These are phyloP conservation scores for Rhododendron molle DNA, from an alignment of 148 eudicot species.

Conservation along the genomic window DNA sequence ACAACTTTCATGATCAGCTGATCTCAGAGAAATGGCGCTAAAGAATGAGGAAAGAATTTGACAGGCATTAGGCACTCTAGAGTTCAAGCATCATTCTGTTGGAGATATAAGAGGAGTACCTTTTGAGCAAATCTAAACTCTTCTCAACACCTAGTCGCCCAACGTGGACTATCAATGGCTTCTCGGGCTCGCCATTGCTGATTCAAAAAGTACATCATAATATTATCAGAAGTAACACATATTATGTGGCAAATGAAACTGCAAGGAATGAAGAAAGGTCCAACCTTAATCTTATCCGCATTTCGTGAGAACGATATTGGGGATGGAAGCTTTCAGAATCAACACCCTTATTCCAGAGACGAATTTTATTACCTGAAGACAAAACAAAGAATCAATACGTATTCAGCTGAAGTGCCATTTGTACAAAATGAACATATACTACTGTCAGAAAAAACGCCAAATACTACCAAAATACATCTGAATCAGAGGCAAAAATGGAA, in stretches of 20 bases:
- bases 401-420: neutral
- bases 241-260: neutral
- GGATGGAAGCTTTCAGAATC: constrained; percentile 98
- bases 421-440: neutral
- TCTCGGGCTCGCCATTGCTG: constrained; percentile 67
- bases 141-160: constrained; percentile 60
- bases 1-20: neutral
- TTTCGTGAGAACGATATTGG: constrained; percentile 62
- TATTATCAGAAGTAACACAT: constrained; percentile 5
- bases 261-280: neutral
- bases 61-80: neutral
- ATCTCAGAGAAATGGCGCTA: neutral
- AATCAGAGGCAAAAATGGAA: neutral
- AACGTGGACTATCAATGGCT: constrained; percentile 54
- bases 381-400: neutral
- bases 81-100: neutral
- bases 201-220: constrained; percentile 10
- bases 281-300: constrained; percentile 82
- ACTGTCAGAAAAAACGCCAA: neutral
- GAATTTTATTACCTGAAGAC: constrained; percentile 50
- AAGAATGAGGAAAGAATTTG: neutral
- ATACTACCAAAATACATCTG: neutral
- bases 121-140: constrained; percentile 54
- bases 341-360: constrained; percentile 98
- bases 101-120: constrained; percentile 27